These are phyloP conservation scores for Termitomyces sp. DNA, from an alignment of 768 basidiomycete genomes.

Conservation along the genomic window DNA sequence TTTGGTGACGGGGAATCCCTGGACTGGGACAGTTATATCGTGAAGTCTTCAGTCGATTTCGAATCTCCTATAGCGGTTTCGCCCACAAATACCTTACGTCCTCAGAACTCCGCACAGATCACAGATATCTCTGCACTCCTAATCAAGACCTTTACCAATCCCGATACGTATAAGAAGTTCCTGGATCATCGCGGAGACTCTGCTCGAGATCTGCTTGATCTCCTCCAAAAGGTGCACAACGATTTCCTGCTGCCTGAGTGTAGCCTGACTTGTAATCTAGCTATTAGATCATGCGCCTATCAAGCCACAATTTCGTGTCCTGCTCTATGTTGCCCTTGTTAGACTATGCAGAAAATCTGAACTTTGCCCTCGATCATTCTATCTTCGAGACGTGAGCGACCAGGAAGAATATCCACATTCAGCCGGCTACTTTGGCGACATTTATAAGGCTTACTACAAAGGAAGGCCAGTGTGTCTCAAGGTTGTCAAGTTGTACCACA, in stretches of 20 bases:
- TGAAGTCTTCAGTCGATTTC: not conserved
- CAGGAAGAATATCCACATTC: slow-evolving; percentile 6
- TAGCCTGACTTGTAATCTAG: slow-evolving; percentile 6
- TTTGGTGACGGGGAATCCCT: not conserved
- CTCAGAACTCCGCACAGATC: slow-evolving; percentile 3
- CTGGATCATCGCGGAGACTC: slow-evolving; percentile 10
- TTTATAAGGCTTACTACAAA: slow-evolving; percentile 18
- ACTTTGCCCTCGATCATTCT: slow-evolving; percentile 21
- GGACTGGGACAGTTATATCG: not conserved
- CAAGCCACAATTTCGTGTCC: slow-evolving; percentile 4
- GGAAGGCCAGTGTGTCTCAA: slow-evolving; percentile 20
- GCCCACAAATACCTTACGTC: not conserved
- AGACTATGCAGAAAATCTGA: slow-evolving; percentile 19
- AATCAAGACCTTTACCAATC: slow-evolving; percentile 9
- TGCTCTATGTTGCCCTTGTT: slow-evolving; percentile 13
- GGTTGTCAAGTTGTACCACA: slow-evolving; percentile 18
- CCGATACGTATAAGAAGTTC: slow-evolving; percentile 9
- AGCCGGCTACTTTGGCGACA: slow-evolving; percentile 21
- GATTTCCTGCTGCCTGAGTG: not conserved
- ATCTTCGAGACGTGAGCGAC: slow-evolving; percentile 6
- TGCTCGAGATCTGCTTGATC: slow-evolving; percentile 15
- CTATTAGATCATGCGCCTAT: slow-evolving; percentile 14
- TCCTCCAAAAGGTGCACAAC: slow-evolving; percentile 18
- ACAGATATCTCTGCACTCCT: slow-evolving; percentile 7
- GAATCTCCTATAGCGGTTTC: not conserved